Evolutionary conservation across 2,329 filamentous ascomycete genomes (phyloP).

Genomic region (Fusarium caatingaense): DNA sequence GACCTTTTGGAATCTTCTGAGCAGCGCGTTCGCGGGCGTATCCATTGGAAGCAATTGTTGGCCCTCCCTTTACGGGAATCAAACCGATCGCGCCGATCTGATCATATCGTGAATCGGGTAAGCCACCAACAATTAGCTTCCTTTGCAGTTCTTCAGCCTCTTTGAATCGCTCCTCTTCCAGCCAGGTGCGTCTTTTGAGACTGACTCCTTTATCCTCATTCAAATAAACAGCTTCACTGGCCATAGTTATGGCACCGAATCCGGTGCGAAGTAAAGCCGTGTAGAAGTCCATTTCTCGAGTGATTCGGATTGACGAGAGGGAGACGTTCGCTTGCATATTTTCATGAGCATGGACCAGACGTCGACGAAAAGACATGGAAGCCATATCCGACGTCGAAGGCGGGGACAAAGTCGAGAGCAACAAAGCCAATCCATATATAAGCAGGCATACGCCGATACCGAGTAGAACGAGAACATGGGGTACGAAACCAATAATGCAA

Average conservation of each 20-base stretch:
- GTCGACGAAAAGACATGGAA: conserved; percentile 62
- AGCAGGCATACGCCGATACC: conserved; percentile 80
- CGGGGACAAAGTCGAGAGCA: conserved; percentile 71
- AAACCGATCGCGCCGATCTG: conserved; percentile 65
- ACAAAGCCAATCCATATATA: conserved; percentile 82
- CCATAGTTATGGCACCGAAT: conserved; percentile 89
- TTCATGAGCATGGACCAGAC: conserved; percentile 77
- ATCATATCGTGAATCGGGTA: conserved; percentile 62
- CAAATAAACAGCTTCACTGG: conserved; percentile 94
- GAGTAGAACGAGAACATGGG: conserved; percentile 85
- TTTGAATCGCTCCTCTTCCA: conserved; percentile 85
- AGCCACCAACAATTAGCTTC: conserved; percentile 61
- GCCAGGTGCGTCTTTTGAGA: conserved; percentile 83
- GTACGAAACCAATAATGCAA: conserved; percentile 93
- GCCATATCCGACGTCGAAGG: conserved; percentile 46
- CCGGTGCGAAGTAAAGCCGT: conserved; percentile 87
- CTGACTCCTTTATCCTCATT: conserved; percentile 86
- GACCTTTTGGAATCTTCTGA: conserved; percentile 64
- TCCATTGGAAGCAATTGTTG: conserved; percentile 61
- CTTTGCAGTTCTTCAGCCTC: conserved; percentile 75
- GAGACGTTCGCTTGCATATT: conserved; percentile 95
- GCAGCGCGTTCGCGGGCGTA: conserved; percentile 78
- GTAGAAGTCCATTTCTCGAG: conserved; percentile 94
- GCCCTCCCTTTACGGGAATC: conserved; percentile 63
- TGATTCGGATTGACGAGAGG: conserved; percentile 81